Conservation (phyloP, 768 basidiomycete genomes). For the Postia placenta region DNA sequence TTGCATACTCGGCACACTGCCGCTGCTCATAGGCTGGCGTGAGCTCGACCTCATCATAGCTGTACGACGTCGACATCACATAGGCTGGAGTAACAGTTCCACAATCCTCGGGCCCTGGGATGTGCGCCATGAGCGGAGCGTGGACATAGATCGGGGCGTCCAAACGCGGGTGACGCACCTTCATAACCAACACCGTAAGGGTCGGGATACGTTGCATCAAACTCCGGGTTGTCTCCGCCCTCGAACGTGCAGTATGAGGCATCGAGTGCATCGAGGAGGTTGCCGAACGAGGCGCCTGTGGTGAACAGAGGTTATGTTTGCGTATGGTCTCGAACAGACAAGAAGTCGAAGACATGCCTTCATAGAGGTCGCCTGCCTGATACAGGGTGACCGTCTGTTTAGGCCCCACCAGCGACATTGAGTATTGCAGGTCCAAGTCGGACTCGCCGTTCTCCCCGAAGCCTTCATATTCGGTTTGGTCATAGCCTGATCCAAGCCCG, state of each 20-base stretch:
- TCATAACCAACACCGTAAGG: constrained; percentile 29
- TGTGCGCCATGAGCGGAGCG: background rate
- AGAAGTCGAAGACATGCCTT: constrained; percentile 6
- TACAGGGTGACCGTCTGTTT: constrained; percentile 17
- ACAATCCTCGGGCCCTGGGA: constrained; percentile 18
- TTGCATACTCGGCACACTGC: constrained; percentile 41
- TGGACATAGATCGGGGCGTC: too few species aligned
- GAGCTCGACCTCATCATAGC: constrained; percentile 29
- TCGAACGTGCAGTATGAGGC: constrained; percentile 37
- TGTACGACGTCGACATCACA: constrained; percentile 39
- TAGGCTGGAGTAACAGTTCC: constrained; percentile 28
- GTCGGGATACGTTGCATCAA: constrained; percentile 40
- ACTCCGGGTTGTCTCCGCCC: constrained; percentile 36
- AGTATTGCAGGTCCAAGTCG: constrained; percentile 69
- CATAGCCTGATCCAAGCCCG: constrained; percentile 20
- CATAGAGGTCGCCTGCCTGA: constrained; percentile 19
- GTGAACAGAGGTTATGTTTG: background rate
- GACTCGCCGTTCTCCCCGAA: constrained; percentile 59
- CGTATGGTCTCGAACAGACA: background rate
- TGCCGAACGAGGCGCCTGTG: constrained; percentile 37
- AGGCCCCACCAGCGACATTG: constrained; percentile 38
- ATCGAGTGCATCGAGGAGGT: constrained; percentile 40
- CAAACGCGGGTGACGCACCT: constrained; percentile 24
- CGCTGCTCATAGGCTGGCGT: constrained; percentile 31
- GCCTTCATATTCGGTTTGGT: constrained; percentile 35